Evolutionary conservation across 1,139 yeast species (phyloP), one percentile per base, ranked within the genome.

Genomic region (Yamadazyma buinensis): DNA sequence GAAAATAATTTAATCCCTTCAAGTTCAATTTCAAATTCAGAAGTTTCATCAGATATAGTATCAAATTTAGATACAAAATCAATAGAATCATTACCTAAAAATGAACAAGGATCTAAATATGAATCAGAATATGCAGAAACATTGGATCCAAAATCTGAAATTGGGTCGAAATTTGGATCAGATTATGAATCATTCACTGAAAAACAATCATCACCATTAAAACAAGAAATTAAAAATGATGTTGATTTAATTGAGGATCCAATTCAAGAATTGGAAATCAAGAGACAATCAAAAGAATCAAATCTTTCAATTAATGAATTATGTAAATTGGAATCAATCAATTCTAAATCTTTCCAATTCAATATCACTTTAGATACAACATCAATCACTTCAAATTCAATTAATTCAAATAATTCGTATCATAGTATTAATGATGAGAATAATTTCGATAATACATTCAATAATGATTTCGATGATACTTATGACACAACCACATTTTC

Each of bases 301-400:
- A 21, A 22, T 20, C 9, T 31, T 8, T 36, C 39, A 7, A 29
- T 46, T 23, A 40, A 40, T 28, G 39, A 42, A 26, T 36, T 46
- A 23, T 40, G 42, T 10, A 34, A 46, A 18, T 33, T 44, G 10
- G 32, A 40, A 23, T 47, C 46, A 8, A 34, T 44, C 17, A 43
- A 46, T 29, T 39, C 45, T 15, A 37, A 40, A 30, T 41, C 48
- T 9, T 43, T 46, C 28, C 42, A 42, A 28, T 44, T 44, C 26
- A 36, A 44, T 23, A 30, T 46, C 20, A 36, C 38, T 26, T 24
- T 44, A 7, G 41, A 42, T 26, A 20, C 15, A 12, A 33, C 21
- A 20, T 30, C 32, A 7, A n/a, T n/a, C n/a, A n/a, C n/a, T n/a
- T n/a, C n/a, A n/a, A 5, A 17, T 17, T 17, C 19, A 17, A 26